These are phyloP conservation scores for Wickerhamomyces rabaulensis DNA, from an alignment of 805 yeast species.

Conservation along the genomic window DNA sequence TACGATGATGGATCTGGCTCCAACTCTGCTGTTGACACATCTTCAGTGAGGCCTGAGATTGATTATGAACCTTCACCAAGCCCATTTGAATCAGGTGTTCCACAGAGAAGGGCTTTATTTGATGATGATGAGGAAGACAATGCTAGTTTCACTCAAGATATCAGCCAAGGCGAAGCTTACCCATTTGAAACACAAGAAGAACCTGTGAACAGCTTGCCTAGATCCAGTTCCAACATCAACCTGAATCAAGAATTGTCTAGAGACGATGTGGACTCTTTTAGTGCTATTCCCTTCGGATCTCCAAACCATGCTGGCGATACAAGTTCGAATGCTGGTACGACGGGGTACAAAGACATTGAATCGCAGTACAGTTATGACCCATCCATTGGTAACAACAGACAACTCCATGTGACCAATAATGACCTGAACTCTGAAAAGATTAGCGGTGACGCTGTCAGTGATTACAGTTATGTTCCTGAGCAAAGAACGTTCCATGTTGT, in stretches of 20 bases:
- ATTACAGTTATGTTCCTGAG: neutral
- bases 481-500: constrained; percentile 23
- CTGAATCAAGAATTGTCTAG: neutral
- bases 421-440: neutral
- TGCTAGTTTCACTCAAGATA: neutral
- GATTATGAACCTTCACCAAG: constrained; percentile 4
- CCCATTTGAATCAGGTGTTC: neutral
- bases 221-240: neutral
- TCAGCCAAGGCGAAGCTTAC: neutral
- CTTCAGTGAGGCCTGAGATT: constrained; percentile 7
- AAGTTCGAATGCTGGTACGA: neutral
- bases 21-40: neutral
- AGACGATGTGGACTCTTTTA: neutral
- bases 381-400: neutral
- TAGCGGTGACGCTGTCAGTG: neutral
- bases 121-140: neutral
- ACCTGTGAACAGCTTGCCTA: neutral
- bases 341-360: neutral
- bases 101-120: neutral
- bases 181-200: neutral
- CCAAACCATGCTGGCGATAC: neutral
- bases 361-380: neutral
- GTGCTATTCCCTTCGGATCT: neutral
- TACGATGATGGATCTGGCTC: neutral
- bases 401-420: neutral